Evolutionary conservation across 768 basidiomycete species (phyloP), one percentile per base, ranked within the genome.

Genomic region (Boletellus ananiceps): DNA sequence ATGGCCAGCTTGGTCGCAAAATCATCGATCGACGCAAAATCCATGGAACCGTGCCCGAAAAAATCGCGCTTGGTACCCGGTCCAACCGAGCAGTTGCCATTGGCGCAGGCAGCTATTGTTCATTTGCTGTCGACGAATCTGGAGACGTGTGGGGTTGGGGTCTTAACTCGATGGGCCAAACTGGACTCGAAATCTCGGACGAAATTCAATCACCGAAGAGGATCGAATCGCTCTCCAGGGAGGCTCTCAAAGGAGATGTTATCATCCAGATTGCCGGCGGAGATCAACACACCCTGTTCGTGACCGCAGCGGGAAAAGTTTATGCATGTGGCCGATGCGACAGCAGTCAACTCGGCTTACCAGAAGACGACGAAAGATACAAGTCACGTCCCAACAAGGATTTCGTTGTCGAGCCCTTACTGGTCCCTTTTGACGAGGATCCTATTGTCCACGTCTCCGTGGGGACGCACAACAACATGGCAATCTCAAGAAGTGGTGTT

Each of bases 81-180:
- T 64, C 71, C 23, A 79, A 84, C 48, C 79, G 82, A 50, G 81
- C 83, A 39, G 82, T 84, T 12, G 71, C 70, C 36, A 72, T 97
- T 52, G 92, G 92, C 4, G 80, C 92, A 0, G 94, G 95, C 7
- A 77, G 78, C 44, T 89, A 83, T 68, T 87, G 90, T 60, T 94
- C 92, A 0, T 97, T 96, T 60, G 94, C 93, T 3, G 82, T 97
- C 49, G 86, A 93, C 64, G 80, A 86, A 45, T 71, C 75, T 6
- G 93, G 92, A 25, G 80, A 78, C 42, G 87, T 95, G 8, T 97
- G 86, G 84, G 92, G 82, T 12, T 97, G 95, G 95, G 95, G 95
- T n/a, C 74, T 93, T 51, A 96, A 98, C 67, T 89, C 74, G 68
- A 88, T 78, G 84, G 93, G 86, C 25, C 88, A 91, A 67, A 82